These are phyloP conservation scores for Tephrocybe rancida DNA, from an alignment of 768 basidiomycete species.

Conservation along the genomic window DNA sequence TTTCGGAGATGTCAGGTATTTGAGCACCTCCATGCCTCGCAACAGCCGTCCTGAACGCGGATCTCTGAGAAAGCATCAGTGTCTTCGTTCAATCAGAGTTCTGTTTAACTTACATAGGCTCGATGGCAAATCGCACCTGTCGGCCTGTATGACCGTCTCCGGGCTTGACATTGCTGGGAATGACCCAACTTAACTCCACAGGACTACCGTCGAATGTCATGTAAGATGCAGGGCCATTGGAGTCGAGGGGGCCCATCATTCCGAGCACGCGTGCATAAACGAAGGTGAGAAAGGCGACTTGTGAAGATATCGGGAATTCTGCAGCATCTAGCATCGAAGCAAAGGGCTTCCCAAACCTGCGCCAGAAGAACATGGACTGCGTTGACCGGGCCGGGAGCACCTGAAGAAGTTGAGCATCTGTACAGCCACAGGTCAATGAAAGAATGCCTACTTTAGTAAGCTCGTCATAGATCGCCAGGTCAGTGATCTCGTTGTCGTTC, in stretches of 20 bases:
- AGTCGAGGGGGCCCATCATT: constrained; percentile 30
- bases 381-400: constrained; percentile 17
- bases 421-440: not conserved
- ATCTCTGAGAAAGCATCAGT: constrained; percentile 22
- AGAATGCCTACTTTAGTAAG: constrained; percentile 19
- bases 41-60: constrained; percentile 26
- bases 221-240: constrained; percentile 21
- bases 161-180: constrained; percentile 23
- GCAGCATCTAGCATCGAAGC: constrained; percentile 31
- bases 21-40: constrained; percentile 26
- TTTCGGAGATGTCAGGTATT: constrained; percentile 26
- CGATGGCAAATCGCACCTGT: constrained; percentile 34
- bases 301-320: constrained; percentile 22
- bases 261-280: constrained; percentile 30
- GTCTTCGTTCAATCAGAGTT: not conserved
- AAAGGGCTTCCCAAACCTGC: constrained; percentile 26
- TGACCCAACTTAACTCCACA: constrained; percentile 34
- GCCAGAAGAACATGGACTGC: constrained; percentile 28
- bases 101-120: constrained; percentile 28
- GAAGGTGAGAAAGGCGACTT: constrained; percentile 30
- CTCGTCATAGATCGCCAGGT: constrained; percentile 16
- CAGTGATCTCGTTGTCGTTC: constrained; percentile 10
- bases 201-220: constrained; percentile 36
- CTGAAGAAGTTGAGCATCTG: not conserved
- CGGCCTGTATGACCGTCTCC: constrained; percentile 16